Conservation (phyloP, 371 early-diverging fungal species). For the Mortierella sp. region DNA sequence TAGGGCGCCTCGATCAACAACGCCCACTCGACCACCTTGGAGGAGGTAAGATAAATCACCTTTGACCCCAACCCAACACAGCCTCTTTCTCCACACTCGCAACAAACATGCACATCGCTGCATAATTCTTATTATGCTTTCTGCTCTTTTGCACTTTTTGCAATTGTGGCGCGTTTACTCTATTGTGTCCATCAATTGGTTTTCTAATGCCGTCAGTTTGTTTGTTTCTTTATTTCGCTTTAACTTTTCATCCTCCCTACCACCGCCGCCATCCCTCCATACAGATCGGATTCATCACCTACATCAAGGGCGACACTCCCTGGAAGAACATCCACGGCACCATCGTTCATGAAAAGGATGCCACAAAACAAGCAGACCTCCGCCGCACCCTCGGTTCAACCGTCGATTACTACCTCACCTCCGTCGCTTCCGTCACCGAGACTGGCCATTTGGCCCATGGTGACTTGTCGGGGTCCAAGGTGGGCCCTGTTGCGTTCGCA, state of each 20-base stretch:
- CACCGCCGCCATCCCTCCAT: background rate
- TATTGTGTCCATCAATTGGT: too few species aligned
- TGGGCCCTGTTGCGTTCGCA: constrained; percentile 48
- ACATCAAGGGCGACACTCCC: constrained; percentile 56
- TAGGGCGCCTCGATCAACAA: constrained; percentile 51
- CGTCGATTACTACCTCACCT: constrained; percentile 57
- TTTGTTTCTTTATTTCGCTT: background rate
- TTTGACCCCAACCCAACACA: background rate
- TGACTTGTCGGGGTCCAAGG: constrained; percentile 58
- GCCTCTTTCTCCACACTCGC: background rate
- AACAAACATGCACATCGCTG: background rate
- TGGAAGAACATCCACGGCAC: constrained; percentile 55
- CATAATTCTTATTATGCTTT: background rate
- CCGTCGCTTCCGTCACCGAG: constrained; percentile 51
- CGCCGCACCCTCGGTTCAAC: constrained; percentile 48
- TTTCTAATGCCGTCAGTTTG: too few species aligned
- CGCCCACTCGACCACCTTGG: constrained; percentile 55
- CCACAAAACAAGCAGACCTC: constrained; percentile 50
- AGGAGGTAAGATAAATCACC: constrained; percentile 33
- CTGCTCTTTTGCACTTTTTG: background rate
- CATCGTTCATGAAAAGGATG: constrained; percentile 48
- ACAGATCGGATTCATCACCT: constrained; percentile 59
- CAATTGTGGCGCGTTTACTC: background rate
- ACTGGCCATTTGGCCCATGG: constrained; percentile 49
- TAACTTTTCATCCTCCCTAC: background rate